Base-by-base conservation (phyloP, 768 basidiomycete species). In the Porphyrellus cyaneotinctus region DNA sequence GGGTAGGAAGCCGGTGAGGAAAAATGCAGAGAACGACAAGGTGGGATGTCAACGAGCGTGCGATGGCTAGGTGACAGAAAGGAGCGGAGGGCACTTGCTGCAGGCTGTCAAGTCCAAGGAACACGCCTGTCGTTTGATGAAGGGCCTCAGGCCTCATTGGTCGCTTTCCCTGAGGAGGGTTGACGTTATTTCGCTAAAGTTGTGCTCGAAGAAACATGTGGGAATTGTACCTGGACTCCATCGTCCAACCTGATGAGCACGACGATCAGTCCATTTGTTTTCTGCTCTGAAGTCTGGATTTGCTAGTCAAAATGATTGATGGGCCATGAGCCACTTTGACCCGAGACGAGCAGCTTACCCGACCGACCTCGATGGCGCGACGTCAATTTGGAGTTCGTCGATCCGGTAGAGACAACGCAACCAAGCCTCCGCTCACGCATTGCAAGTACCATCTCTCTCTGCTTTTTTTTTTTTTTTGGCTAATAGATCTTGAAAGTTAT, bases 401-500 rank as follows among this genome's bases (percentile, higher is more conserved):
- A n/a, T 38, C 45, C 22, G 24, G 47, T 9, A 53, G 54, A 44
- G 35, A 36, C 13, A 35, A 57, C 32, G 31, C 38, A 20, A 23
- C 36, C 13, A 58, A 41, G 12, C 56, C 41, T 14, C 59, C 52
- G 13, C 64, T 57, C 39, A 69, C 68, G 6, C 68, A 69, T 44
- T 69, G 68, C 42, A 20, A 57, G 69, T 58, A 17, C 28, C 17
- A 38, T 26, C 35, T 42, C 26, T 30, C 18, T 42, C 20, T 15
- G 31, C 36, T 18, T 26, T 36, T 33, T 43, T 43, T 24, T 51
- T 18, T 26, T 36, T 33, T 43, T 43, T 24, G 49, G 42, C 35
- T 64, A 18, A 50, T 35, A 26, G 17, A 20, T 38, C 47, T 32
- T 48, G 36, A 35, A 54, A 73, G 63, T 73, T 54, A 32, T 72